Conservation (phyloP, 2,329 filamentous ascomycete species). For the Colletotrichum sp. region DNA sequence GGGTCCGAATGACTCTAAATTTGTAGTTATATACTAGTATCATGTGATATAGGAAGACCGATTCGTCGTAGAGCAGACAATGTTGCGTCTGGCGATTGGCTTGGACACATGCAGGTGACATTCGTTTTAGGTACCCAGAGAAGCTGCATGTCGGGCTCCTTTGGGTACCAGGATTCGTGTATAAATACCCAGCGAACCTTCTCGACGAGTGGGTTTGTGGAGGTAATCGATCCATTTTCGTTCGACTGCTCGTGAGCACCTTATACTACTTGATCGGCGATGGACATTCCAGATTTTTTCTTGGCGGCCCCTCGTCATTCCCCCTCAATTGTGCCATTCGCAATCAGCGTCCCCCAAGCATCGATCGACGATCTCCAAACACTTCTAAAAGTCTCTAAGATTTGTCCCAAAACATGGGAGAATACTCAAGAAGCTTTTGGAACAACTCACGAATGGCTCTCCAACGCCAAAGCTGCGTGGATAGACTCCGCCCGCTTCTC, state of each 20-base stretch:
- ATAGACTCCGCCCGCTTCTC: not conserved
- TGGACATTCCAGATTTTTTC: accelerated
- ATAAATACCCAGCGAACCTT: not conserved
- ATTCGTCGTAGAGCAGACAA: not conserved
- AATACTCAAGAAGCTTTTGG: not conserved
- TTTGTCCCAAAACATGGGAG: not conserved
- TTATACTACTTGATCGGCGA: accelerated
- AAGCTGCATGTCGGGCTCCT: not conserved
- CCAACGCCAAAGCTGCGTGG: not conserved
- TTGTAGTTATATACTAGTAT: accelerated
- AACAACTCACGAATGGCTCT: not conserved
- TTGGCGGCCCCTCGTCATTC: accelerated
- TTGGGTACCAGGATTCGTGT: accelerated
- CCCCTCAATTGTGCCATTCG: not conserved
- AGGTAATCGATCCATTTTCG: accelerated
- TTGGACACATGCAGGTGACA: accelerated
- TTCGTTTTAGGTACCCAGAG: not conserved
- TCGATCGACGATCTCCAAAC: not conserved
- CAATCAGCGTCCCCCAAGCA: not conserved
- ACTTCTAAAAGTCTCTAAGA: accelerated
- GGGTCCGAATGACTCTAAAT: not conserved
- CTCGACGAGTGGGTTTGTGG: accelerated
- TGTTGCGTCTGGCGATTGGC: not conserved
- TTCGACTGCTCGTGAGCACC: not conserved
- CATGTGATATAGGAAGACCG: accelerated